Base-by-base conservation (phyloP, 805 yeast species). In the Saccharomycopsis amapae region DNA sequence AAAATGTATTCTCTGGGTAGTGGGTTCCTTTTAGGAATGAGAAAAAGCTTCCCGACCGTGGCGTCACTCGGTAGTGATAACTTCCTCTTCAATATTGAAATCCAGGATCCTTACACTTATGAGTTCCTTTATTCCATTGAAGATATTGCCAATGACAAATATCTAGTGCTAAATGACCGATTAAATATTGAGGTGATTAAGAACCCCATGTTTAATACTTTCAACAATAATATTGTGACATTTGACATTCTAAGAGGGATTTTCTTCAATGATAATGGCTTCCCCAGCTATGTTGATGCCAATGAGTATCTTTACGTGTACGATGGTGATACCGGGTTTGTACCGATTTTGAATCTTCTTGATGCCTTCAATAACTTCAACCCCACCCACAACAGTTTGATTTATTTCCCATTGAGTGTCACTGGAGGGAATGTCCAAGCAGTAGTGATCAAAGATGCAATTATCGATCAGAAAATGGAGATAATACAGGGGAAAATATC, bases 301-400 rank as follows among this genome's bases (percentile, higher is more conserved):
- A 22, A 40, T 19, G 53, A 50, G 19, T 44, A 37, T 25, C 30
- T 50, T 5, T 43, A 47, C 39, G 12, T 24, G 2, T 19, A 40
- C 3, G 26, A 32, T 7, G n/a, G n/a, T n/a, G 42, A 42, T n/a
- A 9, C 10, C 7, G 51, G 28, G 7, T 44, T 50, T 17, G 28
- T 23, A 4, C 46, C 51, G 2, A 28, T 37, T 15, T 39, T 43
- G 32, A 47, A 50, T 25, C 10, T 50, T 5, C 17, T 43, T 20
- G 49, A 45, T 15, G 42, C 44, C 4, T 47, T 50, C 48, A 50
- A 50, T 24, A 24, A 40, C 3, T 42, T 35, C 24, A 50, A 50
- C 24, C 20, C 13, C 10, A 18, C 48, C 20, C 46, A 46, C 23
- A 44, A 38, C 40, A 50, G 44, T 34, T 34, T 50, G 5, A 38